These are phyloP conservation scores for Flaveria robusta DNA, from an alignment of 129 eudicot species.

Conservation along the genomic window DNA sequence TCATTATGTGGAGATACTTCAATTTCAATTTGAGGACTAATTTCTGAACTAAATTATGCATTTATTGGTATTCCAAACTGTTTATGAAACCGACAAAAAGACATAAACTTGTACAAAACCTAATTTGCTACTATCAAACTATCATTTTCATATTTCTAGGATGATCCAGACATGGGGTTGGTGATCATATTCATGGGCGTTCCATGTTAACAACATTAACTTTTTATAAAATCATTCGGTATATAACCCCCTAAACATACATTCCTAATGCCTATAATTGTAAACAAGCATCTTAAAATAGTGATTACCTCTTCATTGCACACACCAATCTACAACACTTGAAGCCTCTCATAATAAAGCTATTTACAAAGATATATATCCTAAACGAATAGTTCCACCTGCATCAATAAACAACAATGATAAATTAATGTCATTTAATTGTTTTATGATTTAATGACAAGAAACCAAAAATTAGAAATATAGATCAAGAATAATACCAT, in stretches of 20 bases:
- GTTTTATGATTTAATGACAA: not conserved
- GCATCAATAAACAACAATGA: conserved; percentile 19
- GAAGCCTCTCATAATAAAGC: conserved; percentile 18
- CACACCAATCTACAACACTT: conserved; percentile 39
- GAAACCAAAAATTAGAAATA: not conserved
- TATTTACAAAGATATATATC: conserved; percentile 40
- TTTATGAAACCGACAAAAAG: not conserved
- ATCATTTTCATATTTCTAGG: not conserved
- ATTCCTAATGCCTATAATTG: conserved; percentile 30
- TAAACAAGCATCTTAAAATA: conserved; percentile 35
- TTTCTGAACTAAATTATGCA: not conserved
- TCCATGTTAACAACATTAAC: conserved; percentile 14
- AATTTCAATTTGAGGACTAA: conserved; percentile 21
- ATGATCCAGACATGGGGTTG: not conserved
- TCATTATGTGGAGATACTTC: not conserved
- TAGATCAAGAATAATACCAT: conserved; percentile 35
- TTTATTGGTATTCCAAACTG: no score
- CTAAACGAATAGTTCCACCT: conserved; percentile 34
- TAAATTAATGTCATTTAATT: not conserved
- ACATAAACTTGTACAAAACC: not conserved
- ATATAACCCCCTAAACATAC: conserved; percentile 24
- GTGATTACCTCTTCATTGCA: conserved; percentile 40
- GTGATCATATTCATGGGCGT: not conserved
- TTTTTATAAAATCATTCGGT: not conserved
- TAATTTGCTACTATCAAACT: not conserved